A percentile compares a stretch with the other conserved stretches of the same genome.
These are phyloP conservation scores for Sordariomycetes sp. DNA, from an alignment of 2,329 filamentous ascomycete genomes.

Conservation along the genomic window DNA sequence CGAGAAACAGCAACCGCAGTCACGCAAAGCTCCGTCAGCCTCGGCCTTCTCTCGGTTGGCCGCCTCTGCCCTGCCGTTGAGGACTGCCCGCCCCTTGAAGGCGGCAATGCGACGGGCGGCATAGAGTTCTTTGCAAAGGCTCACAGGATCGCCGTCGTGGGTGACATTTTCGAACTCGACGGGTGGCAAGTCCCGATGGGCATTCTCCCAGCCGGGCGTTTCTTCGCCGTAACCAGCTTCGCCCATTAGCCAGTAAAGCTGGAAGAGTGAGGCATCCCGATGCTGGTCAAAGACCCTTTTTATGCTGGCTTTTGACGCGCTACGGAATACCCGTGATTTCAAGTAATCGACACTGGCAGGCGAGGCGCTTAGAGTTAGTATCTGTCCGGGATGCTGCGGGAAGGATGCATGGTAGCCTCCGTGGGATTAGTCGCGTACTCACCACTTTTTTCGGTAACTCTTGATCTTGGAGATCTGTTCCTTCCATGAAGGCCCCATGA, in stretches of 20 bases:
- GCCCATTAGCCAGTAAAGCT: neutral
- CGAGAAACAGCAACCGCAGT: constrained; percentile 66
- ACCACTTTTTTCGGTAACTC: neutral
- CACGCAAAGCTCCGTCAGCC: constrained; percentile 41
- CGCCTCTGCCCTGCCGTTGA: constrained; percentile 22
- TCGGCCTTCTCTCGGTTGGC: constrained; percentile 29
- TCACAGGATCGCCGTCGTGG: constrained; percentile 11
- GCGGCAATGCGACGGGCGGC: neutral
- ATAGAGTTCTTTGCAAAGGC: constrained; percentile 11
- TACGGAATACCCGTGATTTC: neutral
- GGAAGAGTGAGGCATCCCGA: neutral
- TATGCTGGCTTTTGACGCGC: neutral
- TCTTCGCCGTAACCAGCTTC: neutral
- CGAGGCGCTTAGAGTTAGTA: neutral
- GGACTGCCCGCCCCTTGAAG: neutral
- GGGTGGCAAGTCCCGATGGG: neutral
- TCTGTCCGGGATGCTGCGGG: neutral
- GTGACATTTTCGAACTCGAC: neutral
- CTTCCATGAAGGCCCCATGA: neutral
- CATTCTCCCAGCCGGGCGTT: neutral
- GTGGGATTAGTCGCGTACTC: neutral
- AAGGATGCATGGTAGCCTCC: too few species aligned
- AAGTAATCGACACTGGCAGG: neutral
- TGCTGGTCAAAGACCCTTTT: neutral
- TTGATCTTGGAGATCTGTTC: neutral